Evolutionary conservation across 306 rosid species (phyloP), one percentile per base, ranked within the genome.

Genomic region (Cucurbita argyrosperma): DNA sequence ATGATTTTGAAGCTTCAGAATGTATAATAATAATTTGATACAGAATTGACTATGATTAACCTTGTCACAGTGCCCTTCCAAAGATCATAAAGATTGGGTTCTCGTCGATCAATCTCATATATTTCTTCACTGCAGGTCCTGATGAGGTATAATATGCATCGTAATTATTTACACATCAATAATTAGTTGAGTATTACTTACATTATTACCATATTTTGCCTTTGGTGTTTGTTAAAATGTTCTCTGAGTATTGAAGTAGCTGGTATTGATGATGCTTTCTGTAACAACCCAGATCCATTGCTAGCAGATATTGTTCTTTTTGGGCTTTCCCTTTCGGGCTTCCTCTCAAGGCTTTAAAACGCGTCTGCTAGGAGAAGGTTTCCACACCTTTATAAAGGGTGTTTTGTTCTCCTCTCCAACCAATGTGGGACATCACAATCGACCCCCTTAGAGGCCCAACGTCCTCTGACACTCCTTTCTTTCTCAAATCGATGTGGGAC

Each of bases 91-190:
- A 91, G 92, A 95, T 90, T 58, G 97, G 99, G 74, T 95, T 95
- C 85, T 53, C 97, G 18, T 90, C 99, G 5, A 95, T 95, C 85
- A 95, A 95, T 87, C 99, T 95, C 82, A 95, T 91, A 75, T 95
- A 95, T 93, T 95, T 95, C 70, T 95, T 95, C 92, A 95, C 99
- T 1, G 99, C 99, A 0, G 97, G 99, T 40, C 96, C 99, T 76
- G 99, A 95, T 83, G 97, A 95, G 99, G 99, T 95, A 30, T 30
- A 30, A 30, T 21, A 21, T 21, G 23, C 23, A 21, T 21, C 23
- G 23, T 21, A 21, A 21, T 21, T 21, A 21, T 21, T 21, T 21
- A 21, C 23, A 21, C 1, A 21, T 21, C 23, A 21, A 21, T 30
- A 30, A 30, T 40, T 38, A 23, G 19, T 55, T 38, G 3, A 16